Conservation (phyloP, 176 grass and related monocot genomes). For the Panicum miliaceum region DNA sequence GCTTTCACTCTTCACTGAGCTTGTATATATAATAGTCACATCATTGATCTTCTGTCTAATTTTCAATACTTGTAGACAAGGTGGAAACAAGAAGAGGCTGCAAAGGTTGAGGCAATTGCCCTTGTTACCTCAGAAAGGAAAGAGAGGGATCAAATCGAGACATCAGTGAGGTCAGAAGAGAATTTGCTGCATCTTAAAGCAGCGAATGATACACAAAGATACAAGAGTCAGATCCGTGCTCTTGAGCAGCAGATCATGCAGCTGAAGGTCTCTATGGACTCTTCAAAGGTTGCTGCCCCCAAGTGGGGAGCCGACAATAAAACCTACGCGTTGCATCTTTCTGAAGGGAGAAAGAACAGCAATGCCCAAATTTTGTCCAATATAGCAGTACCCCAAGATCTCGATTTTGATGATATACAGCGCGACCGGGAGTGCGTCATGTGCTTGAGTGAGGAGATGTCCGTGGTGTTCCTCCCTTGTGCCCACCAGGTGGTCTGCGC, state of each 20-base stretch:
- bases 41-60: constrained; percentile 4
- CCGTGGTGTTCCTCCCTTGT: constrained; percentile 83
- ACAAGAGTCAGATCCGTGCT: constrained; percentile 68
- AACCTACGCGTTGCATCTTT: constrained; percentile 49
- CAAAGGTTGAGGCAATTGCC: constrained; percentile 61
- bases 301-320: constrained; percentile 70
- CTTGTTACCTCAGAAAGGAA: constrained; percentile 60
- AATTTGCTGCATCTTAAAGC: constrained; percentile 74
- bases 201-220: constrained; percentile 73
- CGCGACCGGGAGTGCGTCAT: constrained; percentile 88
- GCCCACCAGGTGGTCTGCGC: constrained; percentile 82
- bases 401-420: constrained; percentile 71
- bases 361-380: constrained; percentile 42
- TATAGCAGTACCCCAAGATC: constrained; percentile 35
- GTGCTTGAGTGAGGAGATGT: constrained; percentile 98
- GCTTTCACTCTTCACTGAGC: background rate
- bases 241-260: constrained; percentile 76
- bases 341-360: constrained; percentile 64
- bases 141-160: constrained; percentile 75
- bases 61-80: constrained; percentile 53
- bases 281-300: constrained; percentile 54
- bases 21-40: background rate
- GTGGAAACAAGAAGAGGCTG: constrained; percentile 64
- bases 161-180: constrained; percentile 69
- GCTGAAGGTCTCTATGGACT: constrained; percentile 55